Evolutionary conservation across 2,329 filamentous ascomycete genomes (phyloP).

Genomic region (Salinomyces thailandicus): DNA sequence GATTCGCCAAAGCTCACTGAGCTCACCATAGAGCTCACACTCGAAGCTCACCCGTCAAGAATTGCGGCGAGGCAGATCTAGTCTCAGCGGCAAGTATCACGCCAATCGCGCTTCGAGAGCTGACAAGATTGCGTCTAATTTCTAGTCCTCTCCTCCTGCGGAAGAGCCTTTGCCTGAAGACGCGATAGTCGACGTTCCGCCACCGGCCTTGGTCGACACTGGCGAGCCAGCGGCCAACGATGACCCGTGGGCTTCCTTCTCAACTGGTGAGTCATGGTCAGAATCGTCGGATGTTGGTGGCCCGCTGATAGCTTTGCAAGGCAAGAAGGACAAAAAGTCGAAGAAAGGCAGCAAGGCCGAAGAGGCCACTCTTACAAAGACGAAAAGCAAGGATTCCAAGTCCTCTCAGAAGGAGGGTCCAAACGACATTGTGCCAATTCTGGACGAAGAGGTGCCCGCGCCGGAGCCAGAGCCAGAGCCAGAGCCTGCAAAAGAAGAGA

Average conservation of each 20-base stretch:
- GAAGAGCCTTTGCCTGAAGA: constrained; percentile 22
- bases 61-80: no score
- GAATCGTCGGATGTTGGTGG: no score
- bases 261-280: constrained; percentile 3
- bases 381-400: constrained; percentile 21
- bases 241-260: constrained; percentile 15
- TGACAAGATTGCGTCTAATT: no score
- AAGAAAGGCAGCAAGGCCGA: constrained; percentile 16
- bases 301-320: no score
- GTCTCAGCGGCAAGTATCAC: no score
- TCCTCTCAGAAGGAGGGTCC: constrained; percentile 11
- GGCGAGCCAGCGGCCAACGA: constrained; percentile 10
- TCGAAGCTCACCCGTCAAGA: no score
- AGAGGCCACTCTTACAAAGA: constrained; percentile 23
- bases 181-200: constrained; percentile 15
- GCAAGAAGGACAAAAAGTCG: constrained; percentile 24
- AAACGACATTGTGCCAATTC: constrained; percentile 14
- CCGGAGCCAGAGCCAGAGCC: neutral
- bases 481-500: neutral
- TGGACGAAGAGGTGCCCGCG: constrained; percentile 11
- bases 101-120: no score
- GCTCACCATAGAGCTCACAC: no score
- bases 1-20: no score
- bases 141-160: no score
- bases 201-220: constrained; percentile 10